phyloP scores from a whole-genome alignment of 2,329 filamentous ascomycete species.

The Calycina herbarum region DNA sequence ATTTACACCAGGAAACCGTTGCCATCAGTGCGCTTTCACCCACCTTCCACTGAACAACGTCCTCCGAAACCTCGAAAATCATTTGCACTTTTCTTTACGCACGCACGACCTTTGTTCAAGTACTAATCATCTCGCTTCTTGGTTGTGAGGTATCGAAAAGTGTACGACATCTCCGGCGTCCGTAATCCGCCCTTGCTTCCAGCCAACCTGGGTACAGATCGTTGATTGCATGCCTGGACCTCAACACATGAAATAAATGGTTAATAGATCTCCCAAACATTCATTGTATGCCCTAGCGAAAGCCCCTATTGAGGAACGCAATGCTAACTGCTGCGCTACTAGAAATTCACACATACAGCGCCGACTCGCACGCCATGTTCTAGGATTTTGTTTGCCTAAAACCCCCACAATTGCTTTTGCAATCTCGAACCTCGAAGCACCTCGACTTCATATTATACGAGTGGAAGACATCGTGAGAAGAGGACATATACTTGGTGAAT shows the following conservation, averaged over 20 bases:
- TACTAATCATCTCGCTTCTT: not conserved
- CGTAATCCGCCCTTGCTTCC: conserved; percentile 11
- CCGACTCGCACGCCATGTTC: conserved; percentile 24
- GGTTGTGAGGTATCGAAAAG: not conserved
- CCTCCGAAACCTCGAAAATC: not conserved
- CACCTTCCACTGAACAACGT: not conserved
- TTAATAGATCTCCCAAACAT: not conserved
- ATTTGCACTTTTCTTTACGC: not conserved
- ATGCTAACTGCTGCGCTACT: conserved; percentile 11
- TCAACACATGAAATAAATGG: not conserved
- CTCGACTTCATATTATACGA: conserved; percentile 15
- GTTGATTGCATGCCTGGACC: conserved; percentile 1
- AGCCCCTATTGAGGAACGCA: not conserved
- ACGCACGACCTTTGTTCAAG: not conserved
- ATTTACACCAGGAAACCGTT: conserved; percentile 21
- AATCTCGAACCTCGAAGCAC: conserved; percentile 12
- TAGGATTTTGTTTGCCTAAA: conserved; percentile 20
- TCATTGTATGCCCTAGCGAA: conserved; percentile 19
- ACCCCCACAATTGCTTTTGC: conserved; percentile 18
- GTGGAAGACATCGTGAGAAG: not conserved
- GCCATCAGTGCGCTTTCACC: conserved; percentile 3
- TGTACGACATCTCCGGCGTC: not conserved
- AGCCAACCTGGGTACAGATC: conserved; percentile 7
- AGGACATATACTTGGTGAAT: conserved; percentile 10
- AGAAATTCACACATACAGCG: conserved; percentile 12